These are phyloP conservation scores for Ophiostoma himal-ulmi DNA, from an alignment of 2,329 filamentous ascomycete genomes.

Conservation along the genomic window DNA sequence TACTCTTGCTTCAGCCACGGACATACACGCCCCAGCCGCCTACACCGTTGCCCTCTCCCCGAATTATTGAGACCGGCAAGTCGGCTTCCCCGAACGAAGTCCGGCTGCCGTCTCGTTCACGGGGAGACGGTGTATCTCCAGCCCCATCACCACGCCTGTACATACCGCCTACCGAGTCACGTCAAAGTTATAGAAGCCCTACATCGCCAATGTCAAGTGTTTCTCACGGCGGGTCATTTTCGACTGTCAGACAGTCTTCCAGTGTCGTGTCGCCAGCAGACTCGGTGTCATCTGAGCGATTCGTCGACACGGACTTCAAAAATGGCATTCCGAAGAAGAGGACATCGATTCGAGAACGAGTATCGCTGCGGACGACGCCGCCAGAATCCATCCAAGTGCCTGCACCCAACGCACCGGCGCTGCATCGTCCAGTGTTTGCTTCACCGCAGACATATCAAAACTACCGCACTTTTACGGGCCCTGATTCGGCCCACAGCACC, in stretches of 20 bases:
- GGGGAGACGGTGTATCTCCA: conserved; percentile 5
- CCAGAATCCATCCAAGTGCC: conserved; percentile 52
- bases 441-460: conserved; percentile 32
- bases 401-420: conserved; percentile 35
- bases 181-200: conserved; percentile 11
- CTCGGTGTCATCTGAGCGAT: conserved; percentile 16
- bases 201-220: conserved; percentile 9
- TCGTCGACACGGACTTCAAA: background rate
- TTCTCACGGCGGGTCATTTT: background rate
- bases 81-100: background rate
- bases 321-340: conserved; percentile 28
- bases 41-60: conserved; percentile 45
- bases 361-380: conserved; percentile 48
- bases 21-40: conserved; percentile 52
- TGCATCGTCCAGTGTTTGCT: conserved; percentile 33
- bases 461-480: conserved; percentile 30
- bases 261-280: conserved; percentile 14
- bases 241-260: background rate
- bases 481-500: conserved; percentile 46
- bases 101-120: conserved; percentile 2
- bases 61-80: conserved; percentile 31
- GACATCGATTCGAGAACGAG: conserved; percentile 48
- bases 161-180: conserved; percentile 17
- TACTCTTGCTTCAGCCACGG: conserved; percentile 52
- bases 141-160: conserved; percentile 12